Evolutionary conservation across 345 rosid genomes (phyloP).

Genomic region (Citrus sp.): DNA sequence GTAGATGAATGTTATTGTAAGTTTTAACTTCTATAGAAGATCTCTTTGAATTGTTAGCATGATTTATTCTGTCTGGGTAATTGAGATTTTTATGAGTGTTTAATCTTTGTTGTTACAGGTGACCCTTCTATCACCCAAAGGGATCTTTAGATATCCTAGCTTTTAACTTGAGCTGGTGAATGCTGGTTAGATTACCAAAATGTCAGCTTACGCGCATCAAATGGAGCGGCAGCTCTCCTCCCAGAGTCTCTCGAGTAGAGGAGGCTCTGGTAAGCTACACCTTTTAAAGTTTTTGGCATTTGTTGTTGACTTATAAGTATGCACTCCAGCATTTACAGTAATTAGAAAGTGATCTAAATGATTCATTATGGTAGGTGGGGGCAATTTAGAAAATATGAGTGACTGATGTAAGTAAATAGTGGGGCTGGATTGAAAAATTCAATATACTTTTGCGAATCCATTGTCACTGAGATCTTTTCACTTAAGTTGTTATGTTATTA

Average conservation of each 20-base stretch:
- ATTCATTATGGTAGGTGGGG: background rate
- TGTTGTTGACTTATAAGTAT: background rate
- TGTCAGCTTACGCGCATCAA: conserved; percentile 76
- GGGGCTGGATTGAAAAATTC: background rate
- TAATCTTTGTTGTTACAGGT: conserved; percentile 11
- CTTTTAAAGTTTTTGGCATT: background rate
- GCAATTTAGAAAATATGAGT: background rate
- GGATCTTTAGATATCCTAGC: conserved; percentile 12
- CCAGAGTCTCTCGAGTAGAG: conserved; percentile 54
- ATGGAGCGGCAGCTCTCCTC: conserved; percentile 73
- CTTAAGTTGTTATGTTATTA: background rate
- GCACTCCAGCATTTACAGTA: background rate
- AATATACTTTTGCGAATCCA: background rate
- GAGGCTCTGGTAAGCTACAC: conserved; percentile 54
- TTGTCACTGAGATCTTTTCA: background rate
- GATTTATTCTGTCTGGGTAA: background rate
- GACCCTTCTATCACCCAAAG: conserved; percentile 23
- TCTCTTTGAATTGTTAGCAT: background rate
- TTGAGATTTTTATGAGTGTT: background rate
- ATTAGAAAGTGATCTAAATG: background rate
- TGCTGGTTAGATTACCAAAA: conserved; percentile 28
- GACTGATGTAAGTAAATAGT: background rate
- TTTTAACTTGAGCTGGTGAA: conserved; percentile 16
- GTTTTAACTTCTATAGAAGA: background rate
- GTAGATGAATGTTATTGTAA: conserved; percentile 10